Evolutionary conservation across 495 filamentous ascomycete genomes (phyloP), one percentile per base, ranked within the genome.

Genomic region (Podospora fimiseda): DNA sequence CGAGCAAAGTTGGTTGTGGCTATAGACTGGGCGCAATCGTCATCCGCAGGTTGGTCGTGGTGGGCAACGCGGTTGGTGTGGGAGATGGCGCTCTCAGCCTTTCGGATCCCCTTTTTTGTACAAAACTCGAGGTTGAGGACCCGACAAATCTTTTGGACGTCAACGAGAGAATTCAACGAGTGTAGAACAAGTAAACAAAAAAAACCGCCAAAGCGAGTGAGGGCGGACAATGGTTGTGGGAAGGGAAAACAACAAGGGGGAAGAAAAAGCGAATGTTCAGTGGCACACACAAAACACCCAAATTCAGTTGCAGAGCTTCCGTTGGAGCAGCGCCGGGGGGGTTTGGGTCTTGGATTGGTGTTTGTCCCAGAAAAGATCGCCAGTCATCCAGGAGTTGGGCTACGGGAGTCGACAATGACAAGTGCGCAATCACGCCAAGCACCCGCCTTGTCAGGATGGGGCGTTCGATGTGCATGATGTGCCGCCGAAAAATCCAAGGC

Each of bases 141-240:
- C n/a, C n/a, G n/a, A n/a, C n/a, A n/a, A n/a, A n/a, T n/a, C 11
- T 22, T 22, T 47, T 22, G 23, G 23, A 15, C 18, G 4, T 24
- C 21, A 22, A 47, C 20, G 18, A 3, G 21, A 27, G 52, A 24
- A 37, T 27, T n/a, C 8, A 23, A 30, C 36, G 37, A 48, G 24
- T 48, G 45, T 18, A 38, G 38, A 42, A 13, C 49, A 50, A 43
- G 47, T 20, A 24, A 61, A 57, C 56, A 66, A 20, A 41, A 64
- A 66, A 62, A 62, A 65, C 65, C 70, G 70, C 70, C 69, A 73
- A 65, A 79, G 67, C 76, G 74, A 77, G 66, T 75, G 74, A 79
- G 64, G 53, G 60, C 48, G 42, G 37, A 18, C n/a, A 36, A n/a
- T 20, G 33, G 41, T 52, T 45, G 41, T 56, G 46, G 46, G 57